Evolutionary conservation across 257 asterid genomes (phyloP), one percentile per base, ranked within the genome.

Genomic region (Salvia hispanica): DNA sequence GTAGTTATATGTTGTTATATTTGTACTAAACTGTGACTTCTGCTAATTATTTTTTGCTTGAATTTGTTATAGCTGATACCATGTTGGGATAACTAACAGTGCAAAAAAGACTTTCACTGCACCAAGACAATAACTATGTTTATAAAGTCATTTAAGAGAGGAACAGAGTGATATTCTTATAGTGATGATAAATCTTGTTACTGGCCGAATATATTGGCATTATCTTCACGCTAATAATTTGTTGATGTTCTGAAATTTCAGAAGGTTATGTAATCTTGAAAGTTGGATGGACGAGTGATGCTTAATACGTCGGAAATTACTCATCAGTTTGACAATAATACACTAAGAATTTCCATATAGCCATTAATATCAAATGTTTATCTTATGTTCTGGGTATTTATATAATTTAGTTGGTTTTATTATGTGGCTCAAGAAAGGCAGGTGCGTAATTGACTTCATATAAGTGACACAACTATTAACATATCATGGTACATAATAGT

Each of bases 401-500:
- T 51, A 25, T 70, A 61, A 60, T 13, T 37, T 51, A 39, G 55
- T 13, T 44, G 40, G 31, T 16, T 60, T 39, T 37, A 14, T 42
- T 70, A 28, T 10, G 63, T 64, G 47, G 55, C 36, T 14, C 48
- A 15, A 10, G 8, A 14, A 50, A 18, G 40, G 25, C 11, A 51
- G 46, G 57, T 53, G 31, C 65, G 16, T 55, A 46, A 34, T 36
- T 44, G 42, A 53, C 40, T 58, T 58, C 15, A 34, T 53, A 59
- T 28, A 47, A 37, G 14, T 55, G 50, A 39, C 5, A 6, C 46
- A 34, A 10, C n/a, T 55, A 43, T 51, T 12, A 54, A 54, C 50
- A 16, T 43, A 25, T 31, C 44, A 14, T 59, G 10, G 16, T 47
- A 52, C 46, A 62, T 51, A 47, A 21, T 55, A 47, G 50, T 46